Conservation (phyloP, 495 filamentous ascomycete species). For the Achaetomiella virescens region DNA sequence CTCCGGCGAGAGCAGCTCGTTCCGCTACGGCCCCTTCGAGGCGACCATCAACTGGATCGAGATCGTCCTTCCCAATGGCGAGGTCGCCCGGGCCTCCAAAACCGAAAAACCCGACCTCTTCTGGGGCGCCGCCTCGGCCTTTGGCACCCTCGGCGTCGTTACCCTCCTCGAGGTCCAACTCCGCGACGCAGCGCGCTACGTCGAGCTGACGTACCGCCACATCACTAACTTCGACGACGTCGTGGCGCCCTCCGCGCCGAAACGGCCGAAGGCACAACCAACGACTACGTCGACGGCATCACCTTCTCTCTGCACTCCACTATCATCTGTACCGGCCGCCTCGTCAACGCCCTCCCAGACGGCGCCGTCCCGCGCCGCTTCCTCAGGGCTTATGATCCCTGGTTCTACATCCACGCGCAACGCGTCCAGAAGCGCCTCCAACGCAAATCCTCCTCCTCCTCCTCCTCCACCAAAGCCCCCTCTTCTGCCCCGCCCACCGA, state of each 20-base stretch:
- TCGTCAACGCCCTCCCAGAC: conserved; percentile 39
- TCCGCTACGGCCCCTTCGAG: conserved; percentile 56
- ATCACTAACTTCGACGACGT: conserved; percentile 39
- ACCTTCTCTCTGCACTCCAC: conserved; percentile 47
- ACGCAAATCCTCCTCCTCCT: not conserved
- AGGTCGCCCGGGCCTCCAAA: conserved; percentile 34
- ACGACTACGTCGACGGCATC: conserved; percentile 44
- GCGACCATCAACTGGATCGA: conserved; percentile 49
- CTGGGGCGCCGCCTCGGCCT: conserved; percentile 47
- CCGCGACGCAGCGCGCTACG: conserved; percentile 47
- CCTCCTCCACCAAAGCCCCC: conserved; percentile 15
- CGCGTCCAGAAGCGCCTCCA: conserved; percentile 1
- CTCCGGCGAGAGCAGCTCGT: conserved; percentile 53
- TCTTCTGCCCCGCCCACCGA: no score
- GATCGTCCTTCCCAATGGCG: conserved; percentile 53
- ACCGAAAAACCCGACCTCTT: conserved; percentile 46
- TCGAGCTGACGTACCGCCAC: conserved; percentile 50
- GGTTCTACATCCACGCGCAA: conserved; percentile 48
- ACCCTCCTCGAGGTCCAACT: conserved; percentile 52
- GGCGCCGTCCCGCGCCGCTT: conserved; percentile 34
- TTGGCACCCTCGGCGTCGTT: conserved; percentile 51
- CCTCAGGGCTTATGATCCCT: conserved; percentile 43
- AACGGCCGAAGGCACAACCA: conserved; percentile 17
- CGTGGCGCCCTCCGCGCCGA: conserved; percentile 29
- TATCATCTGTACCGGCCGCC: conserved; percentile 46